Evolutionary conservation across 2,329 filamentous ascomycete genomes (phyloP).

Genomic region (Fusarium devonianum): DNA sequence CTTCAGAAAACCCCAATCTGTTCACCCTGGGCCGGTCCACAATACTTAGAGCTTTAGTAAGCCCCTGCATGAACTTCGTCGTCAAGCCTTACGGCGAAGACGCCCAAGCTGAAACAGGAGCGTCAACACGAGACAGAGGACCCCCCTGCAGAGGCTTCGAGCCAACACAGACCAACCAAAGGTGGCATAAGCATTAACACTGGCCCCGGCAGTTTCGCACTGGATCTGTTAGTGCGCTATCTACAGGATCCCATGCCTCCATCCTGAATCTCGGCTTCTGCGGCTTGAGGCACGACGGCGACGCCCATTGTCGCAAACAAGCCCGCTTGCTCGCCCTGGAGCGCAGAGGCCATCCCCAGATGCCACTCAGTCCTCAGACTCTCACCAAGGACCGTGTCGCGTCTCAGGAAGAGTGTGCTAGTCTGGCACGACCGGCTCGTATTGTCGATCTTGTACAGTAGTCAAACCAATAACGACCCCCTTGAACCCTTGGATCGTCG

Average conservation of each 20-base stretch:
- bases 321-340: constrained; percentile 5
- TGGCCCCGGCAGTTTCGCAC: constrained; percentile 12
- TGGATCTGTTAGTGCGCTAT: constrained; percentile 17
- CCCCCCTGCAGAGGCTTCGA: constrained; percentile 11
- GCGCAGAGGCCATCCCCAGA: constrained; percentile 1
- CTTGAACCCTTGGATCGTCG: constrained; percentile 27
- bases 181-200: constrained; percentile 23
- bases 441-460: constrained; percentile 5
- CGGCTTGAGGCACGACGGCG: constrained; percentile 5
- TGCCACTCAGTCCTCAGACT: not conserved
- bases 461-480: constrained; percentile 21
- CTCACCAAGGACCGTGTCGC: not conserved
- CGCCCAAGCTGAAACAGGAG: constrained; percentile 31
- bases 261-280: constrained; percentile 17
- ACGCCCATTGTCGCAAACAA: constrained; percentile 17
- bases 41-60: constrained; percentile 1
- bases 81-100: constrained; percentile 25
- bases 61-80: constrained; percentile 26
- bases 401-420: not conserved
- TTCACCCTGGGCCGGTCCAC: constrained; percentile 1
- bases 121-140: constrained; percentile 20
- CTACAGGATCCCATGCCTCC: constrained; percentile 10
- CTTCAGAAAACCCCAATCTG: constrained; percentile 10
- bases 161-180: constrained; percentile 8
- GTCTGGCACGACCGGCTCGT: constrained; percentile 13